phyloP scores from a whole-genome alignment of 1,139 yeast species.

The Suhomyces anneliseae region DNA sequence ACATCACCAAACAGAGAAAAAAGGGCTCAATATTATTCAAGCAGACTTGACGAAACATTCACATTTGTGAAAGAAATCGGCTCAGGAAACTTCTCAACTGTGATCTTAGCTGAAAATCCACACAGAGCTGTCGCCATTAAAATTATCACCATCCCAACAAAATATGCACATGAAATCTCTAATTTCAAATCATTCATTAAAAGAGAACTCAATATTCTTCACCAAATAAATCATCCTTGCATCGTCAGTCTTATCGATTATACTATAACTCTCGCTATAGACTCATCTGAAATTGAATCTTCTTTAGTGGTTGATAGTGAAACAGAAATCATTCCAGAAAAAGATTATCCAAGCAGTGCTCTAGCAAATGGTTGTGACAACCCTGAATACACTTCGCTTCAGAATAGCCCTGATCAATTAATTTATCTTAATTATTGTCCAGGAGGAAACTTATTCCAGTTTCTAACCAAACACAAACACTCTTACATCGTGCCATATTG shows the following conservation, averaged over 20 bases:
- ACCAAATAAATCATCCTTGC: slow-evolving; percentile 44
- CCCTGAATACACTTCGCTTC: slow-evolving; percentile 27
- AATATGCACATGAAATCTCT: slow-evolving; percentile 26
- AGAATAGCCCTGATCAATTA: slow-evolving; percentile 36
- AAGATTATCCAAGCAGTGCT: slow-evolving; percentile 6
- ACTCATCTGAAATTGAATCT: slow-evolving; percentile 22
- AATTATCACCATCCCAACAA: slow-evolving; percentile 38
- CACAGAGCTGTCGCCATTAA: slow-evolving; percentile 37
- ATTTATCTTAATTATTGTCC: slow-evolving; percentile 73
- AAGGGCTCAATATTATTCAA: slow-evolving; percentile 16
- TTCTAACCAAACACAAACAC: slow-evolving; percentile 37
- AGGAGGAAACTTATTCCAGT: slow-evolving; percentile 82
- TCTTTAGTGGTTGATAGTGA: slow-evolving; percentile 8
- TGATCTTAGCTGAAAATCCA: slow-evolving; percentile 40
- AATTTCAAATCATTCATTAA: slow-evolving; percentile 66
- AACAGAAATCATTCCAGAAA: slow-evolving; percentile 9
- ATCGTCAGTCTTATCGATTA: slow-evolving; percentile 39
- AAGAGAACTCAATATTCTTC: slow-evolving; percentile 72
- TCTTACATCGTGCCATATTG: slow-evolving; percentile 35
- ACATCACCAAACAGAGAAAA: slow-evolving; percentile 9
- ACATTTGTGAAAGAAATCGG: slow-evolving; percentile 44
- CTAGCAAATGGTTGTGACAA: neutral
- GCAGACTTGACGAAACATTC: slow-evolving; percentile 17
- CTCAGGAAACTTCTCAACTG: slow-evolving; percentile 60
- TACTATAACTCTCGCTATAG: slow-evolving; percentile 24